phyloP scores from a whole-genome alignment of 257 asterid genomes.

The Nicotiana obtusifolia region DNA sequence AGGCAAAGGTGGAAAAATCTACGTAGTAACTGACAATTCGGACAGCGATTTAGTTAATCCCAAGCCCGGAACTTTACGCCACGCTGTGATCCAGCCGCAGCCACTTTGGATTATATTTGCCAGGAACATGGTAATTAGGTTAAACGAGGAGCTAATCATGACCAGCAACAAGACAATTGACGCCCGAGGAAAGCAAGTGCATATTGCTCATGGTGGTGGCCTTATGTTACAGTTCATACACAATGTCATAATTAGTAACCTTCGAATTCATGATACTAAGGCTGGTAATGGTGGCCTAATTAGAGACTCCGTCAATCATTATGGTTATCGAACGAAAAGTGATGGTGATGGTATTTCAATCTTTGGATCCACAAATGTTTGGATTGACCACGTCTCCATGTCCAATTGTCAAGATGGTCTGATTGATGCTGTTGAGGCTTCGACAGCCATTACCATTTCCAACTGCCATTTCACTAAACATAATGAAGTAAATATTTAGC shows the following conservation, averaged over 20 bases:
- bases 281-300: conserved; percentile 42
- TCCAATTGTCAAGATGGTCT: conserved; percentile 50
- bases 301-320: conserved; percentile 41
- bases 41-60: conserved; percentile 50
- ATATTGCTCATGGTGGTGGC: conserved; percentile 46
- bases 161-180: conserved; percentile 59
- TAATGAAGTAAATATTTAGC: conserved; percentile 33
- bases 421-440: conserved; percentile 45
- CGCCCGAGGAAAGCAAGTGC: conserved; percentile 52
- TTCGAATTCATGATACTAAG: conserved; percentile 38
- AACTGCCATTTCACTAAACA: conserved; percentile 51
- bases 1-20: conserved; percentile 47
- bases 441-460: conserved; percentile 65
- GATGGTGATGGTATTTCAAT: conserved; percentile 56
- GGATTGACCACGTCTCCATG: conserved; percentile 62
- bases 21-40: conserved; percentile 43
- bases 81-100: conserved; percentile 42
- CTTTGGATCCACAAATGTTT: conserved; percentile 42
- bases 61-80: conserved; percentile 45
- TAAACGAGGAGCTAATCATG: conserved; percentile 45
- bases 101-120: conserved; percentile 56
- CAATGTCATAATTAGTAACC: conserved; percentile 43
- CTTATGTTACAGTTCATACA: conserved; percentile 39
- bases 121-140: conserved; percentile 31
- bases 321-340: conserved; percentile 30